Conservation (phyloP, 495 filamentous ascomycete species). For the Tuber magnatum region DNA sequence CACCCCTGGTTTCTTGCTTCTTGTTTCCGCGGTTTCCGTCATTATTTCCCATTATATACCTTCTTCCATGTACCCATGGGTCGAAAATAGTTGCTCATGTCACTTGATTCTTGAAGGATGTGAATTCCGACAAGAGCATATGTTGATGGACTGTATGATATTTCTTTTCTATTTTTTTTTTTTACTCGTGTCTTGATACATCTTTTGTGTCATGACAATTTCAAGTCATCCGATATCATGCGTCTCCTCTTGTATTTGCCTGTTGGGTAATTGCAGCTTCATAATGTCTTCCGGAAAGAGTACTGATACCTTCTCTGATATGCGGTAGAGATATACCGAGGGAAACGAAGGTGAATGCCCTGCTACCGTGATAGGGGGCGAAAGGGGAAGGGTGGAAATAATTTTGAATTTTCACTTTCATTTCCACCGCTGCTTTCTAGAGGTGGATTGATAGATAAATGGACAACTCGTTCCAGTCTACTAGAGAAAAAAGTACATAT, state of each 20-base stretch:
- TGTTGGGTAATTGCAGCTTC: background rate
- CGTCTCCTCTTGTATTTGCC: background rate
- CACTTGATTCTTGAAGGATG: constrained; percentile 1
- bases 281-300: background rate
- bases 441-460: background rate
- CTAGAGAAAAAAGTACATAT: background rate
- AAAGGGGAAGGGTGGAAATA: background rate
- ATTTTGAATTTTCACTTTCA: background rate
- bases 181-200: background rate
- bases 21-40: background rate
- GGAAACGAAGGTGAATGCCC: background rate
- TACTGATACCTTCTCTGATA: background rate
- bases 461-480: background rate
- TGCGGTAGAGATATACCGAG: background rate
- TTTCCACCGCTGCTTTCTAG: background rate
- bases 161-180: background rate
- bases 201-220: background rate
- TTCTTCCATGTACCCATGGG: background rate
- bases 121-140: background rate
- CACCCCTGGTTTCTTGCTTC: background rate
- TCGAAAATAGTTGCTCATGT: background rate
- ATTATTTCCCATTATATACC: background rate
- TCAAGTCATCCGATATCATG: background rate
- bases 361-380: background rate
- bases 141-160: background rate